Conservation (phyloP, 164 flowering plant species). For the Vitis amurensis region DNA sequence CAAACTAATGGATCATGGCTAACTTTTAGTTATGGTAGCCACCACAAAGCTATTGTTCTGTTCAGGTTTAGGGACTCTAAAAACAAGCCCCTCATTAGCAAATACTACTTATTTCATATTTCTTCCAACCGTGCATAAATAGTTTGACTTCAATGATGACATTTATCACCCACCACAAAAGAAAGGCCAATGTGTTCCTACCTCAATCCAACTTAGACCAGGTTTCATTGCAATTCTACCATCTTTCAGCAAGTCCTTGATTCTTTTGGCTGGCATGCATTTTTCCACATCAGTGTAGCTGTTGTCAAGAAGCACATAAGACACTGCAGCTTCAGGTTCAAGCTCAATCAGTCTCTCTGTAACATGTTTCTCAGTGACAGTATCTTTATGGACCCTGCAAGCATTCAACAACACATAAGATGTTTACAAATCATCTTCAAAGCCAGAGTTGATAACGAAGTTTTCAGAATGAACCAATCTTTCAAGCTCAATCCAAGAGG, state of each 20-base stretch:
- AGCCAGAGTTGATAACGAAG: constrained; percentile 39
- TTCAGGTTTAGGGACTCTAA: constrained; percentile 13
- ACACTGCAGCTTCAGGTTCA: constrained; percentile 58
- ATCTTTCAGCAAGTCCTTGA: constrained; percentile 49
- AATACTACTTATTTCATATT: constrained; percentile 30
- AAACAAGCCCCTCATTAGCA: constrained; percentile 3
- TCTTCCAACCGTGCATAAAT: constrained; percentile 41
- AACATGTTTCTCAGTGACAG: constrained; percentile 31
- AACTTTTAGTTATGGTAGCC: constrained; percentile 54
- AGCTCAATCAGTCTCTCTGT: constrained; percentile 56
- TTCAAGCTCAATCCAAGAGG: constrained; percentile 60
- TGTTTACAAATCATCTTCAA: constrained; percentile 42
- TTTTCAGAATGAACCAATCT: constrained; percentile 52
- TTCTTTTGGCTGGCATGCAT: constrained; percentile 23
- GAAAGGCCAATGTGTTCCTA: constrained; percentile 38
- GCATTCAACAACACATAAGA: constrained; percentile 68
- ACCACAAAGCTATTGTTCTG: constrained; percentile 9
- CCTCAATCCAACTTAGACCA: constrained; percentile 63
- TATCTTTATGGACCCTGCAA: constrained; percentile 46
- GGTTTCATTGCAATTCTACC: constrained; percentile 60
- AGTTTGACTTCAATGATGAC: constrained; percentile 27
- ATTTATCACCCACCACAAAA: constrained; percentile 49
- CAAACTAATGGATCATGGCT: constrained; percentile 44
- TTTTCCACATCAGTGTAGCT: constrained; percentile 43
- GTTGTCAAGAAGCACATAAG: constrained; percentile 62